phyloP scores from a whole-genome alignment of 306 rosid genomes.

The Begonia loranthoides region DNA sequence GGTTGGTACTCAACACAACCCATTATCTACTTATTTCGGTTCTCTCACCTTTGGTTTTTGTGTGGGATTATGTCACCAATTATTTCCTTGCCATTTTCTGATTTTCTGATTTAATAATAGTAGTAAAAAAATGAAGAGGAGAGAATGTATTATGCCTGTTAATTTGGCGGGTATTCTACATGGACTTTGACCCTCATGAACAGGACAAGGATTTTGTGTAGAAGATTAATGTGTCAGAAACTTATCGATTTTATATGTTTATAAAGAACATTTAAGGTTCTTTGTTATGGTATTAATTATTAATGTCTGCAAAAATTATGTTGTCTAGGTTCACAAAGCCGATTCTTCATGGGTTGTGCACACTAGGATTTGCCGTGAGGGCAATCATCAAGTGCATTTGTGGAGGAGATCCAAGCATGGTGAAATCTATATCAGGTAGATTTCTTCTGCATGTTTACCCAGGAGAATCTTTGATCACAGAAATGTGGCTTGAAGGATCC shows the following conservation, averaged over 20 bases:
- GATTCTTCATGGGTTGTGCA: slow-evolving; percentile 85
- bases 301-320: too few relatives aligned
- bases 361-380: slow-evolving; percentile 81
- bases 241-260: neutral
- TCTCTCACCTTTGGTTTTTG: neutral
- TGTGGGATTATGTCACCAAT: slow-evolving; percentile 2
- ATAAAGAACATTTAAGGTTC: neutral
- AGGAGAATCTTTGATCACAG: slow-evolving; percentile 75
- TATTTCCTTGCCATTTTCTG: neutral
- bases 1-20: slow-evolving; percentile 42
- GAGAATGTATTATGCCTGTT: too few relatives aligned
- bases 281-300: too few relatives aligned
- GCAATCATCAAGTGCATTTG: slow-evolving; percentile 76
- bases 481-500: slow-evolving; percentile 79
- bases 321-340: slow-evolving; percentile 62
- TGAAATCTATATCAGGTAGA: slow-evolving; percentile 61
- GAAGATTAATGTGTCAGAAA: neutral
- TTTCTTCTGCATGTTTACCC: slow-evolving; percentile 89
- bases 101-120: too few relatives aligned
- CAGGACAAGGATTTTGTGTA: too few relatives aligned
- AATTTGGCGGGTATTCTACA: too few relatives aligned
- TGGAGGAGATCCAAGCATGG: slow-evolving; percentile 50
- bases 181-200: too few relatives aligned
- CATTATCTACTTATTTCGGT: neutral
- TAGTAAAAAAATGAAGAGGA: too few relatives aligned